Conservation (phyloP, 2,329 filamentous ascomycete species). For the Monilinia fructigena region DNA sequence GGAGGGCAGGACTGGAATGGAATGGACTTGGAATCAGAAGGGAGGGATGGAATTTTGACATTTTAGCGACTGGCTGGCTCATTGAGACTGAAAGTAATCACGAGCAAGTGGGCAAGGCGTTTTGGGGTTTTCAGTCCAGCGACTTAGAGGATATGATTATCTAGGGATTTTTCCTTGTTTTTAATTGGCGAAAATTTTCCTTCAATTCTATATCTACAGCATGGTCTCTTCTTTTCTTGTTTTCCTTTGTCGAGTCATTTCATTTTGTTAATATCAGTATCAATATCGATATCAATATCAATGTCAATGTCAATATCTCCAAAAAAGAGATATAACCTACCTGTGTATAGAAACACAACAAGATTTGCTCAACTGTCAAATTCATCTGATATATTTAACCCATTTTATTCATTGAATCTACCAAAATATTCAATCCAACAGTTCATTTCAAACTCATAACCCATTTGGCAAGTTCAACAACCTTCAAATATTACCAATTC, state of each 20-base stretch:
- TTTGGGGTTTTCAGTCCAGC: neutral
- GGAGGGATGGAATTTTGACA: neutral
- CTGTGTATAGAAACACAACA: neutral
- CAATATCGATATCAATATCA: neutral
- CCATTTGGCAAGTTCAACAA: too few species aligned
- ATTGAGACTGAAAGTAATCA: neutral
- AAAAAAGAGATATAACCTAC: neutral
- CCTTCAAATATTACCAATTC: too few species aligned
- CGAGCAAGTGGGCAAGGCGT: constrained; percentile 13
- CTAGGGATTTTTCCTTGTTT: too few species aligned
- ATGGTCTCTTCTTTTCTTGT: neutral
- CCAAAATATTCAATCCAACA: too few species aligned
- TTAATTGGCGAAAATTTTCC: neutral
- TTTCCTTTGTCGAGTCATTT: neutral
- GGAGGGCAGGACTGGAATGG: neutral
- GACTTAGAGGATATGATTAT: too few species aligned
- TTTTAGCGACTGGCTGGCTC: neutral
- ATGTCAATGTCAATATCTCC: too few species aligned
- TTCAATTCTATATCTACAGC: neutral
- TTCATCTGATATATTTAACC: too few species aligned
- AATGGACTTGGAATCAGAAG: neutral
- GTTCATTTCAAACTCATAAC: too few species aligned
- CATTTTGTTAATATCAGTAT: neutral
- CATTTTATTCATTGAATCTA: too few species aligned
- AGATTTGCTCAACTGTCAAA: too few species aligned